phyloP scores from a whole-genome alignment of 768 basidiomycete species.

The Ramaria sp. region DNA sequence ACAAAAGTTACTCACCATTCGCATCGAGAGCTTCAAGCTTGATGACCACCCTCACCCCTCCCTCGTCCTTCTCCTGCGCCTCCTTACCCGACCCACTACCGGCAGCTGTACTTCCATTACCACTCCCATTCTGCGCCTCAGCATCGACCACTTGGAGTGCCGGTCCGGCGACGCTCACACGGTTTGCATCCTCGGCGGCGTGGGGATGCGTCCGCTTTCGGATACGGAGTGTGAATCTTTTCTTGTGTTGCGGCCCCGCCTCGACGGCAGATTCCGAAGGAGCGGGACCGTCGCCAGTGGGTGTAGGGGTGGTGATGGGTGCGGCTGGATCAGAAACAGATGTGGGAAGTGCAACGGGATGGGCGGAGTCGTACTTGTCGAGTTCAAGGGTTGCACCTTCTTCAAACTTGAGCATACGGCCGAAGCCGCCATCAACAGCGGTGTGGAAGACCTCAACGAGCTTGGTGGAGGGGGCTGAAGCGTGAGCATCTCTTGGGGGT shows the following conservation, averaged over 20 bases:
- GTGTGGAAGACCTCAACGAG: constrained; percentile 28
- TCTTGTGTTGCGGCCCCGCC: constrained; percentile 23
- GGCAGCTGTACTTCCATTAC: constrained; percentile 15
- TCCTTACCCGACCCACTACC: constrained; percentile 15
- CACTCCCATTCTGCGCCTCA: constrained; percentile 19
- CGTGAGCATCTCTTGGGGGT: constrained; percentile 35
- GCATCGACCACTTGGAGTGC: constrained; percentile 72
- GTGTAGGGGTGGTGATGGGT: background rate
- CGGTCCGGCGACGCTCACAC: constrained; percentile 46
- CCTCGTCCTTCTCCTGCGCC: constrained; percentile 34
- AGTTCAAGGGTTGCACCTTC: constrained; percentile 76
- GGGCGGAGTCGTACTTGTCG: constrained; percentile 46
- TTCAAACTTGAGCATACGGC: constrained; percentile 57
- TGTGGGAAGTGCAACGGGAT: constrained; percentile 12
- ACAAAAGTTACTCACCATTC: constrained; percentile 41
- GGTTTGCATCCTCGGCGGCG: constrained; percentile 21
- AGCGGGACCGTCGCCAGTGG: constrained; percentile 3
- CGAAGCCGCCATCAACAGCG: constrained; percentile 77
- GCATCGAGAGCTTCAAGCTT: constrained; percentile 74
- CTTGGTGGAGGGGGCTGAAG: constrained; percentile 45
- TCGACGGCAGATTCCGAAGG: constrained; percentile 6
- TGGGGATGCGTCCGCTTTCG: constrained; percentile 38
- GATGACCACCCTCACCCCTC: constrained; percentile 72
- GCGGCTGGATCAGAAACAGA: constrained; percentile 7
- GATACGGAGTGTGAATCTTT: constrained; percentile 63